Conservation (phyloP, 495 filamentous ascomycete genomes). For the Delitschia confertaspora region DNA sequence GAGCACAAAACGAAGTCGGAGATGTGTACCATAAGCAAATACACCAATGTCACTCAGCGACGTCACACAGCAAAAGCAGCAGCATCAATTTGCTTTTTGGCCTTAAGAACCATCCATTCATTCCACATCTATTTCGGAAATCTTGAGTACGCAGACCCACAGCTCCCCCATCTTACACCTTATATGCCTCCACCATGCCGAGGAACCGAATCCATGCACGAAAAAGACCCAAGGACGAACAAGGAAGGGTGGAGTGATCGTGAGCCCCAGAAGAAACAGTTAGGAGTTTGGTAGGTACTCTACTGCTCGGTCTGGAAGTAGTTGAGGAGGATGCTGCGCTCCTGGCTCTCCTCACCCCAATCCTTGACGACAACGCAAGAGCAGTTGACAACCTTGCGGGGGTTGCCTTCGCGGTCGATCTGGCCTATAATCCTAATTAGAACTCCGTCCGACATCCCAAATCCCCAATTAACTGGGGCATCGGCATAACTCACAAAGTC, state of each 20-base stretch:
- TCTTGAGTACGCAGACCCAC: no score
- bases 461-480: no score
- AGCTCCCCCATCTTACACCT: no score
- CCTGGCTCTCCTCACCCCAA: slow-evolving; percentile 98
- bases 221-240: background rate
- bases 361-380: slow-evolving; percentile 98
- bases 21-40: no score
- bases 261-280: background rate
- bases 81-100: no score
- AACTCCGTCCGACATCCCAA: background rate
- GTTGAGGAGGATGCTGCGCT: slow-evolving; percentile 95
- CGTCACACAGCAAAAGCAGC: no score
- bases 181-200: no score
- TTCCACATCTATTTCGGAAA: no score
- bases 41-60: no score
- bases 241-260: background rate
- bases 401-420: slow-evolving; percentile 97
- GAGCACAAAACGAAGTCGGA: no score
- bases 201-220: slow-evolving; percentile 5
- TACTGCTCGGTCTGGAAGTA: slow-evolving; percentile 95
- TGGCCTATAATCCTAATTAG: slow-evolving; percentile 55
- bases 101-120: no score
- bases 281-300: slow-evolving; percentile 5
- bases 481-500: slow-evolving; percentile 70
- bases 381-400: slow-evolving; percentile 99